Conservation (phyloP, 139 green algal species). For the Deuterostichococcus epilithicus region DNA sequence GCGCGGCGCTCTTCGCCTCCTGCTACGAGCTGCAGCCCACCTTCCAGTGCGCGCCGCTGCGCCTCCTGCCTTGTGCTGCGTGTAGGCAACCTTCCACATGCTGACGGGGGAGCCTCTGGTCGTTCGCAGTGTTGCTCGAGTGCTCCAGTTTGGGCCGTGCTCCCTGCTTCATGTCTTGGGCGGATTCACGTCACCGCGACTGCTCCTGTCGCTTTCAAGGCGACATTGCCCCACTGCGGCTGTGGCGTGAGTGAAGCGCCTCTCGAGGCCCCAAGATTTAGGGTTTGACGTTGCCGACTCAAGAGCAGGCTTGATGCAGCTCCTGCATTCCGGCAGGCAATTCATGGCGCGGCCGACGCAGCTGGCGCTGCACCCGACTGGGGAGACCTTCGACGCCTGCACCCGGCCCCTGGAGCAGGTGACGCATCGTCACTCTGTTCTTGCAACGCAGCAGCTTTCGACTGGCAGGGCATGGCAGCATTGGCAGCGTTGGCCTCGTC, state of each 20-base stretch:
- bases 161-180: too few species aligned
- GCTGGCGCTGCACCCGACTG: conserved; percentile 61
- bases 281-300: background rate
- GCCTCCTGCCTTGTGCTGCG: background rate
- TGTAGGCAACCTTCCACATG: background rate
- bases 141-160: too few species aligned
- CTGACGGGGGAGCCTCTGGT: background rate
- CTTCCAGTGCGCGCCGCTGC: conserved; percentile 51
- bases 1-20: conserved; percentile 77
- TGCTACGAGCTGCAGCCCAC: conserved; percentile 91
- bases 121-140: too few species aligned
- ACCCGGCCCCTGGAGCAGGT: background rate
- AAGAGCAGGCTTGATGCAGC: background rate
- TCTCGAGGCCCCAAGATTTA: too few species aligned
- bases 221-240: too few species aligned
- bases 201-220: too few species aligned
- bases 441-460: too few species aligned
- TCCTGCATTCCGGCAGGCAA: conserved; percentile 27
- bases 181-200: too few species aligned
- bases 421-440: too few species aligned
- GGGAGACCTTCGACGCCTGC: background rate
- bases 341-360: conserved; percentile 74
- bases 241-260: too few species aligned
- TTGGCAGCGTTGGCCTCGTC: too few species aligned
- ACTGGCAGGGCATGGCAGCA: too few species aligned